phyloP scores from a whole-genome alignment of 1,284 basidiomycete genomes.

The Fomes fomentarius region DNA sequence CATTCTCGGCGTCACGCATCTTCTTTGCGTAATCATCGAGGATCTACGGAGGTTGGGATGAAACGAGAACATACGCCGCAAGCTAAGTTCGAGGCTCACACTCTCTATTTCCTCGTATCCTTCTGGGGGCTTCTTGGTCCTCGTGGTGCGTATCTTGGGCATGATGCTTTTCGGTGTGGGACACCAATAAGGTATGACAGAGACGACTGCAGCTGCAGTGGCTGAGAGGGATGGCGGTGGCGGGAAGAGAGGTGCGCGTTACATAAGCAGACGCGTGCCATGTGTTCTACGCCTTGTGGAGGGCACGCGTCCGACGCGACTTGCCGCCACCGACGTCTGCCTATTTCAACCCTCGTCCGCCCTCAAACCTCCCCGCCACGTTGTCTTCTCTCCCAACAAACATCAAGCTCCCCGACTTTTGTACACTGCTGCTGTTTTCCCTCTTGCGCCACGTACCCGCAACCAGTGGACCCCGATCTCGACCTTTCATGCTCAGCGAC shows the following conservation, averaged over 20 bases:
- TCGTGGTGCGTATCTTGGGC: constrained; percentile 94
- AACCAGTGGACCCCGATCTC: neutral
- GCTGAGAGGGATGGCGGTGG: neutral
- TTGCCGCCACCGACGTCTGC: constrained; percentile 17
- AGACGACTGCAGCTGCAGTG: neutral
- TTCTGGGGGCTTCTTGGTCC: constrained; percentile 96
- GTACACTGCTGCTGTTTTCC: neutral
- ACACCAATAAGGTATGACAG: too few species aligned
- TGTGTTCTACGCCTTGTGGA: constrained; percentile 14
- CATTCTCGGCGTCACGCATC: constrained; percentile 97
- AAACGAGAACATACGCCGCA: neutral
- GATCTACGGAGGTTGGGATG: constrained; percentile 62
- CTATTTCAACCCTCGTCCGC: constrained; percentile 18
- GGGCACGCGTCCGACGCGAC: constrained; percentile 26
- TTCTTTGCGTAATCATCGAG: constrained; percentile 95
- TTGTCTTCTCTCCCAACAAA: constrained; percentile 2
- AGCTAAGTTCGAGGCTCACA: constrained; percentile 41
- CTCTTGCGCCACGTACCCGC: neutral
- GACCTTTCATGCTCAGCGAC: constrained; percentile 8
- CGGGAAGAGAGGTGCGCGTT: constrained; percentile 11
- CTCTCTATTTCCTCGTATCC: constrained; percentile 96
- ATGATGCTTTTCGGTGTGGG: constrained; percentile 64
- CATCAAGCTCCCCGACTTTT: neutral
- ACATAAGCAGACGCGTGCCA: constrained; percentile 17
- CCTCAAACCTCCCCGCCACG: constrained; percentile 12